phyloP scores from a whole-genome alignment of 1,139 yeast genomes.

The Saccharomyces uvarum region DNA sequence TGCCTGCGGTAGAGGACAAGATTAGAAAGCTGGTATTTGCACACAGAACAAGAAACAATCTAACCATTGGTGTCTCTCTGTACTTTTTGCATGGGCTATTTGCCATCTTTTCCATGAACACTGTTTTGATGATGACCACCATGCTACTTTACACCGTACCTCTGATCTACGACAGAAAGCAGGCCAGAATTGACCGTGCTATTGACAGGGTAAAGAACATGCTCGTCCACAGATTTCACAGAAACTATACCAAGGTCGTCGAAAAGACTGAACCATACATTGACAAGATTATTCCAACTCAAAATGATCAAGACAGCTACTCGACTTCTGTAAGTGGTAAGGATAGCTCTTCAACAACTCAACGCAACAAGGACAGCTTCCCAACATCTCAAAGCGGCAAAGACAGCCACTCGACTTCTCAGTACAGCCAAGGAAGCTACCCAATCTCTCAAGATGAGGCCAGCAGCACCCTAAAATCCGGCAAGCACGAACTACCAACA shows the following conservation, averaged over 20 bases:
- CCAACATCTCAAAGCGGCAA: neutral
- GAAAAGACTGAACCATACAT: neutral
- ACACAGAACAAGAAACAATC: constrained; percentile 15
- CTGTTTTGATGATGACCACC: constrained; percentile 49
- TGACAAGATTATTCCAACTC: neutral
- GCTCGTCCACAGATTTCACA: neutral
- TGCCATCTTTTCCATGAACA: constrained; percentile 63
- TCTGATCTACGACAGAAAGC: constrained; percentile 59
- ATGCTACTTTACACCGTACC: constrained; percentile 67
- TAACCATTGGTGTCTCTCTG: constrained; percentile 31
- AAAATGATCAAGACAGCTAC: neutral
- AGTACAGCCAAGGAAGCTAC: neutral
- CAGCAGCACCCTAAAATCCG: neutral
- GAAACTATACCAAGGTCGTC: neutral
- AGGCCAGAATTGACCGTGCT: constrained; percentile 70
- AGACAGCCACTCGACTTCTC: neutral
- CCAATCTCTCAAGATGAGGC: neutral
- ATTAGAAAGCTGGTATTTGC: constrained; percentile 8
- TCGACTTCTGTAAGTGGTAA: neutral
- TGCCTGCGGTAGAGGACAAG: neutral
- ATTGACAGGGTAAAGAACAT: constrained; percentile 47
- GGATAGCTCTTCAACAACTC: neutral
- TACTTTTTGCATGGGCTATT: constrained; percentile 64
- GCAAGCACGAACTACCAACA: neutral
- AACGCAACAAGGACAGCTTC: neutral